phyloP scores from a whole-genome alignment of 345 rosid species.

The Mercurialis annua region DNA sequence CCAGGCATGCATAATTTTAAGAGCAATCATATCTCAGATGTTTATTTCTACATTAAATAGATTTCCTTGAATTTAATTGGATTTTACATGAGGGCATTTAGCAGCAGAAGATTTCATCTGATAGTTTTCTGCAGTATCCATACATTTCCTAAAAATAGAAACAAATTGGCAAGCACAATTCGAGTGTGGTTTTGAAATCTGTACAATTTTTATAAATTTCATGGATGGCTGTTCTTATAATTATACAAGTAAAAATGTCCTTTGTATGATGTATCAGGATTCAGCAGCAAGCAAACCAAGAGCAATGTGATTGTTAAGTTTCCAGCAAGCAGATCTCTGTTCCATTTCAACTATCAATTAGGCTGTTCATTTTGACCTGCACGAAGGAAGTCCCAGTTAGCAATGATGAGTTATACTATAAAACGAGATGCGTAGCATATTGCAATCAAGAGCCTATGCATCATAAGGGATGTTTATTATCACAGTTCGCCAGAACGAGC shows the following conservation, averaged over 20 bases:
- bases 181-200: not conserved
- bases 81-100: not conserved
- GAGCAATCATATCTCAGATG: not conserved
- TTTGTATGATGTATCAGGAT: not conserved
- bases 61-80: not conserved
- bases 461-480: not conserved
- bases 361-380: not conserved
- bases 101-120: not conserved
- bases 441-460: not conserved
- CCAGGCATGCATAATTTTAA: not conserved
- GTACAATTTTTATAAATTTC: no score
- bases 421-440: not conserved
- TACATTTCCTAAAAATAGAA: not conserved
- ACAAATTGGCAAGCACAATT: not conserved
- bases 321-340: not conserved
- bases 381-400: not conserved
- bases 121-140: not conserved
- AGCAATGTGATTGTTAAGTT: not conserved
- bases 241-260: not conserved
- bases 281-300: not conserved
- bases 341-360: not conserved
- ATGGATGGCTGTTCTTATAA: not conserved
- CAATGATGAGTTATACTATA: constrained; percentile 2
- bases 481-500: no score
- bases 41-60: not conserved